Evolutionary conservation across 2,329 filamentous ascomycete species (phyloP), one percentile per base, ranked within the genome.

Genomic region (Grosmannia clavigera): DNA sequence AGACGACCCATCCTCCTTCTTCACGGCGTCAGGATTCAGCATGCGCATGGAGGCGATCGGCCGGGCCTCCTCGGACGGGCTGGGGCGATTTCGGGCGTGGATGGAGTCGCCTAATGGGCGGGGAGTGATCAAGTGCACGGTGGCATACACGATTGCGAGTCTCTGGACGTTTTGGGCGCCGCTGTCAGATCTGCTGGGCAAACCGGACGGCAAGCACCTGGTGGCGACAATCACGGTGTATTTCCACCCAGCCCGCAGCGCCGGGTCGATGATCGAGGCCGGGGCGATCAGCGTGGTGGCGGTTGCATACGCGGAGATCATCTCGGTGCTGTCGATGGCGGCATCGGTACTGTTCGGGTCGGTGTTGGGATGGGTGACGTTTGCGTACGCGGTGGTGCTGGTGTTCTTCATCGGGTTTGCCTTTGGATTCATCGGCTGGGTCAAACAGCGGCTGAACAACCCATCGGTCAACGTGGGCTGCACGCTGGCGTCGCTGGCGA

Each of bases 191-290:
- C 82, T 91, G 60, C 77, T 96, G 19, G 92, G 92, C 12, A 80
- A 86, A 64, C 87, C 91, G 68, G 92, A 96, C 73, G 90, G 90
- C 57, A 96, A 96, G 70, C 92, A 96, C 72, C 86, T 96, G 68
- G 90, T 96, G 58, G 91, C 91, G 38, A 96, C 92, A 2, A 84
- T 96, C 61, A 95, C 90, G 0, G 92, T 96, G 12, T 97, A 96
- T 69, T 97, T 96, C 68, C 91, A 96, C 70, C 91, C 92, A 5
- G 89, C 90, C 6, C 81, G 92, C 61, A 90, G 90, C 22, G 82
- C 86, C 31, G 92, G 92, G 0, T 94, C 88, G 65, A 96, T 96
- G 90, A 81, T 90, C 61, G 89, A 96, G 72, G 92, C 91, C 3
- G 81, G 87, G 12, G 74, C 92, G 40, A 84, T 94, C 61, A 89